Percentiles rank a stretch among this genome's conserved stretches.
Conservation (phyloP, 1,139 yeast genomes). For the Zygotorulaspora mrakii region DNA sequence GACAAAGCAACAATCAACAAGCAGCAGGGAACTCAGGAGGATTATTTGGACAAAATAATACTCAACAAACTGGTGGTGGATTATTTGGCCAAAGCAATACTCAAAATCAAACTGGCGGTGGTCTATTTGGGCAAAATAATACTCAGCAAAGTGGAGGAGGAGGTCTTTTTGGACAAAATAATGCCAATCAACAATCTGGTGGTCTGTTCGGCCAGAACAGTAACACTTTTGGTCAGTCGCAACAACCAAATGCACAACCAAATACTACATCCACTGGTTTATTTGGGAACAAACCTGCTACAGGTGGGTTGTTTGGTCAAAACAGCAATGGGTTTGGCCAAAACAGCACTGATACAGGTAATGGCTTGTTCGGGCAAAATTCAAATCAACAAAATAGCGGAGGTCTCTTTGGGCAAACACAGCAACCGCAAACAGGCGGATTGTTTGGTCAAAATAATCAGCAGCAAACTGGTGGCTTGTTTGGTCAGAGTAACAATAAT, state of each 20-base stretch:
- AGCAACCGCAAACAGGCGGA: slow-evolving; percentile 8
- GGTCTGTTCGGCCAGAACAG: slow-evolving; percentile 34
- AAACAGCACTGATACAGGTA: slow-evolving; percentile 22
- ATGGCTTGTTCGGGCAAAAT: slow-evolving; percentile 33
- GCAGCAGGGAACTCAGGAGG: slow-evolving; percentile 38
- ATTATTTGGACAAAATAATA: slow-evolving; percentile 28
- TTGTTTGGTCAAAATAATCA: slow-evolving; percentile 15
- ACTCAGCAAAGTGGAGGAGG: slow-evolving; percentile 20
- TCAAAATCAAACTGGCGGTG: slow-evolving; percentile 25
- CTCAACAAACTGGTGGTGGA: slow-evolving; percentile 24
- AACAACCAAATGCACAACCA: slow-evolving; percentile 2
- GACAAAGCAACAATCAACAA: slow-evolving; percentile 24
- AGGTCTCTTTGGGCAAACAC: slow-evolving; percentile 36
- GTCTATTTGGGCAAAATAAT: slow-evolving; percentile 37
- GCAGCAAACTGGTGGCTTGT: slow-evolving; percentile 27
- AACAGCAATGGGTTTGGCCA: slow-evolving; percentile 25
- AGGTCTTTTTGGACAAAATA: slow-evolving; percentile 33
- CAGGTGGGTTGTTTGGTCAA: slow-evolving; percentile 26
- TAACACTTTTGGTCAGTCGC: slow-evolving; percentile 21
- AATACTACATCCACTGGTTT: slow-evolving; percentile 29
- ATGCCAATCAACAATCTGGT: slow-evolving; percentile 29
- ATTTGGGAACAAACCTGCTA: slow-evolving; percentile 32
- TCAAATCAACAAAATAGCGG: slow-evolving; percentile 18
- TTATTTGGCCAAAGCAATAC: slow-evolving; percentile 29
- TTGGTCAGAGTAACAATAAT: slow-evolving; percentile 27